phyloP scores from a whole-genome alignment of 2,329 filamentous ascomycete species.

The Sarocladiaceae sp. region DNA sequence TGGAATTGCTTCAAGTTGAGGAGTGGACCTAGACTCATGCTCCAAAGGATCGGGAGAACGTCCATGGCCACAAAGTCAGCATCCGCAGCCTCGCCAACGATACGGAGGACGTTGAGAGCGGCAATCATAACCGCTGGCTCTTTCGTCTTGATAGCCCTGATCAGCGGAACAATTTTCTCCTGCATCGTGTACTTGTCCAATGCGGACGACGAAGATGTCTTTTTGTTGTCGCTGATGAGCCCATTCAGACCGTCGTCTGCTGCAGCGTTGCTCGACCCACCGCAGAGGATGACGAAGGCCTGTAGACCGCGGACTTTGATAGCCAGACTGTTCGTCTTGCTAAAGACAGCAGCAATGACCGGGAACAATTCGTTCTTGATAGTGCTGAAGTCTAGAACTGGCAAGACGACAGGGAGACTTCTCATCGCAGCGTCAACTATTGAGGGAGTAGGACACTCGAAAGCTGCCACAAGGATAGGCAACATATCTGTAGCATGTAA shows the following conservation, averaged over 20 bases:
- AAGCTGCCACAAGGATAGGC: conserved; percentile 73
- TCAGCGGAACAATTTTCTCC: conserved; percentile 86
- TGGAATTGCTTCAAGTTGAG: conserved; percentile 85
- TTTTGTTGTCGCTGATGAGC: conserved; percentile 52
- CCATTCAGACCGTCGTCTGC: conserved; percentile 70
- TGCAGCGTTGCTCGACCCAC: conserved; percentile 54
- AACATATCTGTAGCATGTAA: conserved; percentile 59
- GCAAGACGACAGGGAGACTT: conserved; percentile 72
- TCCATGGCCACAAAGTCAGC: conserved; percentile 89
- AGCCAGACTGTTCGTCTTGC: conserved; percentile 83
- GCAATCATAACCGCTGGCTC: conserved; percentile 98
- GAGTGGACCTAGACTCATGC: conserved; percentile 82
- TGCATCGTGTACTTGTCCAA: conserved; percentile 98
- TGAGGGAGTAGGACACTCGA: conserved; percentile 84
- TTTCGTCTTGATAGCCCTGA: conserved; percentile 94
- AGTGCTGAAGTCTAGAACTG: conserved; percentile 88
- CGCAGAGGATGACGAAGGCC: conserved; percentile 84
- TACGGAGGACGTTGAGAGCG: conserved; percentile 73
- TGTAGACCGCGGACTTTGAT: conserved; percentile 93
- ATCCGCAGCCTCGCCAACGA: conserved; percentile 77
- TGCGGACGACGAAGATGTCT: conserved; percentile 63
- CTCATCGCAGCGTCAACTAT: conserved; percentile 81
- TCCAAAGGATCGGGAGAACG: conserved; percentile 83
- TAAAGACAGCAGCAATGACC: conserved; percentile 83
- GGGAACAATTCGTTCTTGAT: conserved; percentile 97